Percentiles rank a stretch among this genome's conserved stretches.
These are phyloP conservation scores for Venturia pyrina DNA, from an alignment of 2,329 filamentous ascomycete species.

Conservation along the genomic window DNA sequence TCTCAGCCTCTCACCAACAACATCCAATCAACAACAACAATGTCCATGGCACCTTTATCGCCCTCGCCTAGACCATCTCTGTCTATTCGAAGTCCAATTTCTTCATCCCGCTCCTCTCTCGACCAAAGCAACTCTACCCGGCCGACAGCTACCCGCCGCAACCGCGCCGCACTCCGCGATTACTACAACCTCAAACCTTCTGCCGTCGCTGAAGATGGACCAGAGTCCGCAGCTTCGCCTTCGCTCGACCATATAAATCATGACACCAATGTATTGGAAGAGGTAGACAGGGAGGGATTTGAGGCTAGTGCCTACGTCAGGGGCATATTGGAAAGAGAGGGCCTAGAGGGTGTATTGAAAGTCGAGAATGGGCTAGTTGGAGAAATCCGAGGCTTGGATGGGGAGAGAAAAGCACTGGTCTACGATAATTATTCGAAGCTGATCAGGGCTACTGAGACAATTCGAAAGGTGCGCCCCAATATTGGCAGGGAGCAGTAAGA, in stretches of 20 bases:
- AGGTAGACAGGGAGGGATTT: constrained; percentile 67
- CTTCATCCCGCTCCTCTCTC: constrained; percentile 11
- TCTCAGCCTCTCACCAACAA: too few relatives aligned
- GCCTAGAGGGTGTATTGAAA: constrained; percentile 57
- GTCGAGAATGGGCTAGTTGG: constrained; percentile 51
- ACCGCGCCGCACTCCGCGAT: constrained; percentile 79
- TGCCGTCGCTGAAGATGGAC: constrained; percentile 26
- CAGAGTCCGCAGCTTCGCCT: constrained; percentile 15
- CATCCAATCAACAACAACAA: not conserved
- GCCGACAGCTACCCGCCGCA: constrained; percentile 41
- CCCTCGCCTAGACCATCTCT: constrained; percentile 11
- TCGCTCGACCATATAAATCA: not conserved
- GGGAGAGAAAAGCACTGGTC: constrained; percentile 91
- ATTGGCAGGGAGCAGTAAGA: not conserved
- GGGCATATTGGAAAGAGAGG: constrained; percentile 49
- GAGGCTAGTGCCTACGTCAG: constrained; percentile 60
- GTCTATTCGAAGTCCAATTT: constrained; percentile 9
- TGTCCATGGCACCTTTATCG: constrained; percentile 2
- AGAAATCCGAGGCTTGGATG: constrained; percentile 83
- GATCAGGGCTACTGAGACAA: constrained; percentile 93
- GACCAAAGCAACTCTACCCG: constrained; percentile 7
- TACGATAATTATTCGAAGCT: constrained; percentile 98
- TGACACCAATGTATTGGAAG: constrained; percentile 30
- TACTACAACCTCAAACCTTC: constrained; percentile 75
- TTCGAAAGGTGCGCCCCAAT: constrained; percentile 51